These are phyloP conservation scores for Austroboletus rostrupii DNA, from an alignment of 1,284 basidiomycete genomes.

Conservation along the genomic window DNA sequence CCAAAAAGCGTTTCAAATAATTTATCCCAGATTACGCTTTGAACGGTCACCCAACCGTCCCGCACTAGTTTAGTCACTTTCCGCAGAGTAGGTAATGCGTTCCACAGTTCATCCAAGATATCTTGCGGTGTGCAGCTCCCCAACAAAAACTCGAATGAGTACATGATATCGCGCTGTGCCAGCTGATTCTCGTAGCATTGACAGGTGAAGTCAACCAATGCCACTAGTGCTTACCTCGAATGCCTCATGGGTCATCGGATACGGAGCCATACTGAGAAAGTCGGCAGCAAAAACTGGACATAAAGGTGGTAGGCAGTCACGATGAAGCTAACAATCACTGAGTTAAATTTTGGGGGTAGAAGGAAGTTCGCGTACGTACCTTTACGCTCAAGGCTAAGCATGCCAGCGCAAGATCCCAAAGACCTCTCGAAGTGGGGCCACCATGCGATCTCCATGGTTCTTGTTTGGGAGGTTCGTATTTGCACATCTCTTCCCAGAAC, in stretches of 20 bases:
- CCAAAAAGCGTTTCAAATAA: slow-evolving; percentile 46
- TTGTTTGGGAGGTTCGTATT: not conserved
- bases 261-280: slow-evolving; percentile 46
- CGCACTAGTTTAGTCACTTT: slow-evolving; percentile 28
- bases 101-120: slow-evolving; percentile 56
- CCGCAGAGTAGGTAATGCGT: slow-evolving; percentile 47
- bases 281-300: slow-evolving; percentile 47
- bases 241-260: slow-evolving; percentile 40
- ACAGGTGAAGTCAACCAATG: not conserved
- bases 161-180: slow-evolving; percentile 56
- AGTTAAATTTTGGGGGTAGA: not conserved
- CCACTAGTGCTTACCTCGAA: slow-evolving; percentile 42
- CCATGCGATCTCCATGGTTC: not conserved
- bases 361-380: slow-evolving; percentile 29
- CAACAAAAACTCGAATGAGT: slow-evolving; percentile 43
- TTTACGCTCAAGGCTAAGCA: slow-evolving; percentile 58
- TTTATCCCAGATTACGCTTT: slow-evolving; percentile 45
- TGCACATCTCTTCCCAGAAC: slow-evolving; percentile 10
- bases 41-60: slow-evolving; percentile 43
- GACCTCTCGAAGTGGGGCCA: slow-evolving; percentile 12
- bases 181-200: slow-evolving; percentile 32
- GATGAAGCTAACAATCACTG: slow-evolving; percentile 44
- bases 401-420: slow-evolving; percentile 54
- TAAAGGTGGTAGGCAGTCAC: slow-evolving; percentile 57
- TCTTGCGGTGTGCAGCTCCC: slow-evolving; percentile 53